Percentiles rank a stretch among this genome's conserved stretches.
These are phyloP conservation scores for Globisporangium ultimum DNA, from an alignment of 352 stramenopile species.

Conservation along the genomic window DNA sequence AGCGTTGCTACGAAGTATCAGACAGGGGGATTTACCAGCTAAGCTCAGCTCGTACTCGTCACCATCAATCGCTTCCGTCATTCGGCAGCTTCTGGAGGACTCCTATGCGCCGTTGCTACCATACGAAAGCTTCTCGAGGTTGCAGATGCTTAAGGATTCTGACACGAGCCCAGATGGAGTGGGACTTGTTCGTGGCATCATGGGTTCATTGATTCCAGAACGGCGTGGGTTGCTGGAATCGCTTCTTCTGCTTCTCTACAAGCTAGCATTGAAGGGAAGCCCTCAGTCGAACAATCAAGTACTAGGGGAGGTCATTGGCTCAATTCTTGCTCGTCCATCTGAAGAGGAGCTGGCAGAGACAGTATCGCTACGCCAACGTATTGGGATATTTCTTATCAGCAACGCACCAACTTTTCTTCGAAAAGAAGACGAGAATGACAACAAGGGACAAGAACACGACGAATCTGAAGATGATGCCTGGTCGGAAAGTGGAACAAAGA, in stretches of 20 bases:
- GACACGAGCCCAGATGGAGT: not conserved
- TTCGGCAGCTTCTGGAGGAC: constrained; percentile 18
- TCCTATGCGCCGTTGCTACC: constrained; percentile 25
- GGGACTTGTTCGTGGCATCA: not conserved
- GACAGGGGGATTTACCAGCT: constrained; percentile 19
- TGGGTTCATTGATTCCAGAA: constrained; percentile 14
- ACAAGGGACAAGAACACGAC: not conserved
- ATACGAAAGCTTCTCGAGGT: constrained; percentile 6
- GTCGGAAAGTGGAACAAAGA: not conserved
- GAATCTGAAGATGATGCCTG: not conserved
- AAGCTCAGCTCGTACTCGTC: constrained; percentile 28
- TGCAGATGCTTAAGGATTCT: not conserved
- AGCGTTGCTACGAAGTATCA: constrained; percentile 18
- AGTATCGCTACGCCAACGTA: not conserved
- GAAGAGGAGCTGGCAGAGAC: constrained; percentile 5
- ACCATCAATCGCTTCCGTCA: constrained; percentile 18
- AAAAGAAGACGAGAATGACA: not conserved
- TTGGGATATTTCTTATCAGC: constrained; percentile 23
- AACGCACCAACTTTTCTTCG: constrained; percentile 18
- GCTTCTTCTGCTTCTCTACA: constrained; percentile 26
- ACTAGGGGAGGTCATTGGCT: constrained; percentile 16
- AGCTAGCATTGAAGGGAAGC: constrained; percentile 20
- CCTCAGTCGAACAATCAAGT: constrained; percentile 9
- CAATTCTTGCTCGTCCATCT: constrained; percentile 8
- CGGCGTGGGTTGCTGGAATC: constrained; percentile 23